A percentile compares a stretch with the other conserved stretches of the same genome.
Evolutionary conservation across 768 basidiomycete genomes (phyloP).

Genomic region (Mycena belliarum): DNA sequence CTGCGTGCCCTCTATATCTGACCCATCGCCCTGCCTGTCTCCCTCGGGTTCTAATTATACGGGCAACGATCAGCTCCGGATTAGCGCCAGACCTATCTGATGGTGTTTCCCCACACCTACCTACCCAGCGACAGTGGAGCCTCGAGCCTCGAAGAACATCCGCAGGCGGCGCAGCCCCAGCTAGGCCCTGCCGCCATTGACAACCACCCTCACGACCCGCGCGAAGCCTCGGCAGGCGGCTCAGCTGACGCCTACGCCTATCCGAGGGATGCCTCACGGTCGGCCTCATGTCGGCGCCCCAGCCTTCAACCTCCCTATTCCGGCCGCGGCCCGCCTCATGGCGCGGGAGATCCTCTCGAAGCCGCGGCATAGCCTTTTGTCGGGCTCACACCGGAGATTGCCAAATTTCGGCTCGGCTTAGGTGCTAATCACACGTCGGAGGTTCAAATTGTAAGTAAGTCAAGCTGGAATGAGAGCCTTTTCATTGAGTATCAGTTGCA

Average conservation of each 20-base stretch:
- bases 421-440: too few relatives aligned
- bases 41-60: background rate
- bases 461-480: too few relatives aligned
- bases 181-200: background rate
- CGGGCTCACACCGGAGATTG: too few relatives aligned
- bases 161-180: background rate
- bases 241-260: conserved; percentile 15
- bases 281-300: conserved; percentile 13
- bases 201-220: background rate
- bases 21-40: background rate
- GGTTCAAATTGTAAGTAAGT: too few relatives aligned
- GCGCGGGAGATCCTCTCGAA: conserved; percentile 15
- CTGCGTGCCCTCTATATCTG: conserved; percentile 10
- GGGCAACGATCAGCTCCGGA: conserved; percentile 2
- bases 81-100: background rate
- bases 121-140: background rate
- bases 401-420: too few relatives aligned
- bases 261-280: too few relatives aligned
- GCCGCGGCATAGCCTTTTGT: background rate
- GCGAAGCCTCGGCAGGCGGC: background rate
- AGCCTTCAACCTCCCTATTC: conserved; percentile 6
- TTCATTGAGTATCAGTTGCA: too few relatives aligned
- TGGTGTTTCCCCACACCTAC: too few relatives aligned
- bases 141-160: background rate
- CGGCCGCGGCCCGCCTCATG: conserved; percentile 16